A percentile compares a stretch with the other conserved stretches of the same genome.
Conservation (phyloP, 2,329 filamentous ascomycete species). For the Basipetospora chlamydospora region DNA sequence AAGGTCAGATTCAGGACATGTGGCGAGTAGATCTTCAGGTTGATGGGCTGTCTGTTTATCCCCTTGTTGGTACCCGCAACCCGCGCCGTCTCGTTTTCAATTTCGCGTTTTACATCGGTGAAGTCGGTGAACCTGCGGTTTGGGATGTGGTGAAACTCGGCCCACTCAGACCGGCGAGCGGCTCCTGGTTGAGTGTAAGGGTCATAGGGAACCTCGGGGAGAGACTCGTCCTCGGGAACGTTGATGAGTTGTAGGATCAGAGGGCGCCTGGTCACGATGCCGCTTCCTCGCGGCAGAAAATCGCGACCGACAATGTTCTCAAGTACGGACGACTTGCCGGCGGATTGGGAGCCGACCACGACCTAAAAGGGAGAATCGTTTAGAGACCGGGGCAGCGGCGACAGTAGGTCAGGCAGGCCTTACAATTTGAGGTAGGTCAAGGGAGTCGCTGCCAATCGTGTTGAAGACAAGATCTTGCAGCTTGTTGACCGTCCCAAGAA, state of each 20-base stretch:
- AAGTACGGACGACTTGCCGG: slow-evolving; percentile 96
- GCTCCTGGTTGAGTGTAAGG: slow-evolving; percentile 44
- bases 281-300: slow-evolving; percentile 92
- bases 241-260: slow-evolving; percentile 98
- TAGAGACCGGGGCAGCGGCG: too few relatives aligned
- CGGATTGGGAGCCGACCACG: slow-evolving; percentile 95
- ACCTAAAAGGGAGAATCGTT: slow-evolving; percentile 98
- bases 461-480: slow-evolving; percentile 98
- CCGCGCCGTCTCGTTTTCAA: slow-evolving; percentile 86
- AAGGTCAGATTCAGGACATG: slow-evolving; percentile 94
- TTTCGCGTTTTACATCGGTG: slow-evolving; percentile 96
- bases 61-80: slow-evolving; percentile 94
- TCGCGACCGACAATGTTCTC: slow-evolving; percentile 98
- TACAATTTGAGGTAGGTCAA: slow-evolving; percentile 97
- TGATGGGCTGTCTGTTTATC: slow-evolving; percentile 94
- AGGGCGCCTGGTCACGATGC: slow-evolving; percentile 90
- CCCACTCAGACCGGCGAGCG: slow-evolving; percentile 91
- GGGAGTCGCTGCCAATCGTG: slow-evolving; percentile 96
- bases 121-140: slow-evolving; percentile 98
- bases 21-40: slow-evolving; percentile 93
- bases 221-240: slow-evolving; percentile 53
- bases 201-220: slow-evolving; percentile 58
- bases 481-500: slow-evolving; percentile 93
- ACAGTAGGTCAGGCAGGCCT: slow-evolving; percentile 20
- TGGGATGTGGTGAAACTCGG: slow-evolving; percentile 94